Evolutionary conservation across 2,329 filamentous ascomycete species (phyloP).

Genomic region (Akanthomyces lecanii): DNA sequence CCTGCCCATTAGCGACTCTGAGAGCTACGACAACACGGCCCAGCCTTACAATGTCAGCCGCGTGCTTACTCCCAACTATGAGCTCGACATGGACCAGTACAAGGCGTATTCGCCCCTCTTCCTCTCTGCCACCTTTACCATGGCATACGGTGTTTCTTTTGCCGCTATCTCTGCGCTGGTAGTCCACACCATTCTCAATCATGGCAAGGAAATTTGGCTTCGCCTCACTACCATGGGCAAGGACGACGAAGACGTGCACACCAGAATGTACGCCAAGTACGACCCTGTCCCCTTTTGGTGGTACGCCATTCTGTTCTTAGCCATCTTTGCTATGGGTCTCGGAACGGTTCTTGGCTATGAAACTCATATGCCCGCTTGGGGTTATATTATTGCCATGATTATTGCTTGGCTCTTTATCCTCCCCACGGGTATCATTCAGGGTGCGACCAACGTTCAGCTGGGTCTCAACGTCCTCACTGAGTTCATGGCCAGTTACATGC

Average conservation of each 20-base stretch:
- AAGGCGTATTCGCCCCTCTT: slow-evolving; percentile 51
- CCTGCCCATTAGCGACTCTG: slow-evolving; percentile 49
- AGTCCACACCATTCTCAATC: slow-evolving; percentile 34
- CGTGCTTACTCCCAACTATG: slow-evolving; percentile 45
- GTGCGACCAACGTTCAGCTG: slow-evolving; percentile 28
- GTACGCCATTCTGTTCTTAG: slow-evolving; percentile 29
- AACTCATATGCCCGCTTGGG: slow-evolving; percentile 25
- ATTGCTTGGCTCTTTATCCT: slow-evolving; percentile 22
- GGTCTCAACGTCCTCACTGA: slow-evolving; percentile 35
- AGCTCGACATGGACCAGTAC: slow-evolving; percentile 47
- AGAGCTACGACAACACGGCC: slow-evolving; percentile 55
- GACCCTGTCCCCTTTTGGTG: slow-evolving; percentile 36
- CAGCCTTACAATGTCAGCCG: slow-evolving; percentile 45
- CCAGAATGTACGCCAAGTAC: slow-evolving; percentile 31
- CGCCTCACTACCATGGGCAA: slow-evolving; percentile 43
- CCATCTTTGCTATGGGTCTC: slow-evolving; percentile 31
- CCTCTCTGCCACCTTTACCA: slow-evolving; percentile 42
- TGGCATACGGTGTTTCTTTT: slow-evolving; percentile 42
- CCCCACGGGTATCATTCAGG: slow-evolving; percentile 26
- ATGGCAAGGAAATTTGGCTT: slow-evolving; percentile 41
- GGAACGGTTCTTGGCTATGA: slow-evolving; percentile 25
- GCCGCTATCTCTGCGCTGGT: slow-evolving; percentile 42
- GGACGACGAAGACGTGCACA: slow-evolving; percentile 36
- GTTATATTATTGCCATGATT: slow-evolving; percentile 23
- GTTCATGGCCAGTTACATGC: slow-evolving; percentile 26